These are phyloP conservation scores for Trichosporon inkin DNA, from an alignment of 1,284 basidiomycete genomes.

Conservation along the genomic window DNA sequence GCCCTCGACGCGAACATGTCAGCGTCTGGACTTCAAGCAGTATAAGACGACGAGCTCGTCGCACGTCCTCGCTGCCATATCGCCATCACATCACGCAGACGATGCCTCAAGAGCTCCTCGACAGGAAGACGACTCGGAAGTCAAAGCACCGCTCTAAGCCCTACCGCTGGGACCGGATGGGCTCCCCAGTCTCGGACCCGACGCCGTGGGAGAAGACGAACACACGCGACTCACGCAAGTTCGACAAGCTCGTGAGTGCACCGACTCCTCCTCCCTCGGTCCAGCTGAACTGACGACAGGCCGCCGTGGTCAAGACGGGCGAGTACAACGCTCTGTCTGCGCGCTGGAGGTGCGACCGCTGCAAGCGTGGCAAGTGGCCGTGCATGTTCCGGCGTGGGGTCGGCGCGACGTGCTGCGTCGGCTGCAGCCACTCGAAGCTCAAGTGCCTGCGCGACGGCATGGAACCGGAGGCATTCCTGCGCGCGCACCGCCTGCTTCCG, in stretches of 20 bases:
- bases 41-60: too few relatives aligned
- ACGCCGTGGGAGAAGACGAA: neutral
- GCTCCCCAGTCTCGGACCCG: neutral
- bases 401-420: neutral
- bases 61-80: too few relatives aligned
- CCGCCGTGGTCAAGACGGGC: neutral
- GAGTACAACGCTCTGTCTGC: neutral
- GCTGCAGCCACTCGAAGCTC: neutral
- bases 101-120: neutral
- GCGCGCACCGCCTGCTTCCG: too few relatives aligned
- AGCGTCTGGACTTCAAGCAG: too few relatives aligned
- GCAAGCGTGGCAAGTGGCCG: neutral
- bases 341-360: neutral
- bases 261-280: neutral
- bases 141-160: neutral
- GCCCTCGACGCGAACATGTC: too few relatives aligned
- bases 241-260: neutral
- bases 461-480: too few relatives aligned
- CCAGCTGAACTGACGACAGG: neutral
- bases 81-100: neutral
- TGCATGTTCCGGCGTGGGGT: neutral
- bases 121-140: neutral
- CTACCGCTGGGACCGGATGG: neutral
- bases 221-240: neutral
- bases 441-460: neutral